These are phyloP conservation scores for Corynespora cassiicola DNA, from an alignment of 2,329 filamentous ascomycete species.

Conservation along the genomic window DNA sequence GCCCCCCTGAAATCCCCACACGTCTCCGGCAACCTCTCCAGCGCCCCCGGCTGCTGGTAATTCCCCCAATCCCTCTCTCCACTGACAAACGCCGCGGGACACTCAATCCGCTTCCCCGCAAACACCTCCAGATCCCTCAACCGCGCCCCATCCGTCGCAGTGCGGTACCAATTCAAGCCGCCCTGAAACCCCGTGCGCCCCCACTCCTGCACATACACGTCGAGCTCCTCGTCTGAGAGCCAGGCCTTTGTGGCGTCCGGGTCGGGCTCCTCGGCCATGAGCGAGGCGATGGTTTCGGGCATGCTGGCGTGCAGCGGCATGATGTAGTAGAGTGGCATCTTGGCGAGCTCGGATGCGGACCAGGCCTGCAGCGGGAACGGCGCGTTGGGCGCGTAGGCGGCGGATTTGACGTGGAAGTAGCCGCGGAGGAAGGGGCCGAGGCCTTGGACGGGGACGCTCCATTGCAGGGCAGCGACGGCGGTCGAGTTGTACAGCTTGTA, in stretches of 20 bases:
- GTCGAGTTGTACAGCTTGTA: slow-evolving; percentile 73
- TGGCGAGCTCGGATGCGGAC: slow-evolving; percentile 62
- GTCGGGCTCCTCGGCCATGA: slow-evolving; percentile 63
- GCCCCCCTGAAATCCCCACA: slow-evolving; percentile 62
- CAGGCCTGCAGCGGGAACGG: slow-evolving; percentile 62
- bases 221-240: slow-evolving; percentile 65
- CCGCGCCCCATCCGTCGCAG: slow-evolving; percentile 58
- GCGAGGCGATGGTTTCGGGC: slow-evolving; percentile 63
- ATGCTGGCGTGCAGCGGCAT: slow-evolving; percentile 66
- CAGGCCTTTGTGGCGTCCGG: slow-evolving; percentile 55
- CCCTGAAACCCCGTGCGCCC: slow-evolving; percentile 69
- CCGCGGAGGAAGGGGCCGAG: slow-evolving; percentile 68
- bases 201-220: slow-evolving; percentile 68
- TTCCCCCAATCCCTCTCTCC: slow-evolving; percentile 72
- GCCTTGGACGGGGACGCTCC: slow-evolving; percentile 57
- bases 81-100: slow-evolving; percentile 67
- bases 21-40: slow-evolving; percentile 62
- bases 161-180: slow-evolving; percentile 72
- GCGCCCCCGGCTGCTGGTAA: slow-evolving; percentile 69
- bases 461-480: slow-evolving; percentile 53
- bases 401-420: slow-evolving; percentile 73
- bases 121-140: slow-evolving; percentile 64
- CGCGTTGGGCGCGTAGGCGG: slow-evolving; percentile 62
- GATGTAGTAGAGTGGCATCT: slow-evolving; percentile 73
- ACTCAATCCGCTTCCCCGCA: slow-evolving; percentile 65